Evolutionary conservation across 2,329 filamentous ascomycete species (phyloP), one percentile per base, ranked within the genome.

Genomic region (Verticillium tricorpus): DNA sequence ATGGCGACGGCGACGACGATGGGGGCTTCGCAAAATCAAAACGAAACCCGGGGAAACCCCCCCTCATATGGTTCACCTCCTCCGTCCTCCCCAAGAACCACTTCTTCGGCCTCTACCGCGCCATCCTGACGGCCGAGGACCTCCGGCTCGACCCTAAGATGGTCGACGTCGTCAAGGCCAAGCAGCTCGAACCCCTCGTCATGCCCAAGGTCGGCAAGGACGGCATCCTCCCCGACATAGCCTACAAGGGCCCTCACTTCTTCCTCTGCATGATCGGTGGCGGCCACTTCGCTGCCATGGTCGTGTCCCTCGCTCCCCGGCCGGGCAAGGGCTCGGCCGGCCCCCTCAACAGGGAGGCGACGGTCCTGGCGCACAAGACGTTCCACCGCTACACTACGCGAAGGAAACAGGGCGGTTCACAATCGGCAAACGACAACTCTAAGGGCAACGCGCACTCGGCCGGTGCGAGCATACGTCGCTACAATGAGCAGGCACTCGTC

Each of bases 181-280:
- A 95, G 74, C 94, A 97, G 71, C 78, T 97, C 1, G 80, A 85
- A 3, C 88, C 92, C 0, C 85, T 79, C 70, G 74, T 76, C 52
- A 79, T 76, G 61, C 82, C 75, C 35, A 84, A 84, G 64, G 78
- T 83, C 2, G 76, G 81, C 40, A 86, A 85, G 61, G 87, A 88
- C 57, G 85, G 86, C 2, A 78, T 80, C 17, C 74, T 86, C 5
- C 80, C 83, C 2, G 77, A 81, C 1, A 76, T 83, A 11, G 79
- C 80, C 3, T 86, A 89, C 71, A 85, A 87, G 28, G 88, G 89
- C 8, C 92, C 93, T 2, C 93, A 98, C 72, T 87, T 97, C 58
- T 98, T 99, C 72, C 84, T 99, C 57, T 98, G 93, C 76, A 99
- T 99, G 95, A 96, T 99, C 58, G 95, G 95, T 28, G 95, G 95